These are phyloP conservation scores for Stereocaulon alpinum DNA, from an alignment of 495 filamentous ascomycete species.

Conservation along the genomic window DNA sequence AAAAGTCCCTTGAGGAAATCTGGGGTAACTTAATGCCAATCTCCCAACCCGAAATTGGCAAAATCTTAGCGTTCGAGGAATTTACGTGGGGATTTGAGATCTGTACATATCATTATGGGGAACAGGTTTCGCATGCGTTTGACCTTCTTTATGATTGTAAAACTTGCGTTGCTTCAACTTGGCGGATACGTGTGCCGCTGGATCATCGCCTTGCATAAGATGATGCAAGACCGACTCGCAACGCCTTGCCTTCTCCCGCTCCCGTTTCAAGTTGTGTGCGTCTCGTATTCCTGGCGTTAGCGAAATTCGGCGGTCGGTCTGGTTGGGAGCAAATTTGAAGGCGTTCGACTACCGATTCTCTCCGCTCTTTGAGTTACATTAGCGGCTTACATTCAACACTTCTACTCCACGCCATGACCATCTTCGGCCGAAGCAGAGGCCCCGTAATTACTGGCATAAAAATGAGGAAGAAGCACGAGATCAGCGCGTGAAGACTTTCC, in stretches of 20 bases:
- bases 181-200: not conserved
- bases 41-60: no score
- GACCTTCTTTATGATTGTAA: no score
- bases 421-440: not conserved
- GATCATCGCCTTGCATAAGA: not conserved
- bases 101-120: no score
- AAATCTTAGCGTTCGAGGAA: no score
- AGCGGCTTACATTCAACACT: not conserved
- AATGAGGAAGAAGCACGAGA: not conserved
- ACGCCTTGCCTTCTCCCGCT: not conserved
- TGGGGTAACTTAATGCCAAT: no score
- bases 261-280: constrained; percentile 3
- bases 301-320: not conserved
- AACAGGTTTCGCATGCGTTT: no score
- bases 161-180: no score
- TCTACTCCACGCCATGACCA: constrained; percentile 12
- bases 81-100: no score
- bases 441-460: not conserved
- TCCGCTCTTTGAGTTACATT: constrained; percentile 9
- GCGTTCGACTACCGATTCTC: constrained; percentile 4
- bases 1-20: no score
- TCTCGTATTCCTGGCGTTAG: not conserved
- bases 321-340: not conserved
- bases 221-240: not conserved
- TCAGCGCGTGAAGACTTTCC: not conserved